Conservation (phyloP, 1,139 yeast species). For the Yamadazyma dushanensis region DNA sequence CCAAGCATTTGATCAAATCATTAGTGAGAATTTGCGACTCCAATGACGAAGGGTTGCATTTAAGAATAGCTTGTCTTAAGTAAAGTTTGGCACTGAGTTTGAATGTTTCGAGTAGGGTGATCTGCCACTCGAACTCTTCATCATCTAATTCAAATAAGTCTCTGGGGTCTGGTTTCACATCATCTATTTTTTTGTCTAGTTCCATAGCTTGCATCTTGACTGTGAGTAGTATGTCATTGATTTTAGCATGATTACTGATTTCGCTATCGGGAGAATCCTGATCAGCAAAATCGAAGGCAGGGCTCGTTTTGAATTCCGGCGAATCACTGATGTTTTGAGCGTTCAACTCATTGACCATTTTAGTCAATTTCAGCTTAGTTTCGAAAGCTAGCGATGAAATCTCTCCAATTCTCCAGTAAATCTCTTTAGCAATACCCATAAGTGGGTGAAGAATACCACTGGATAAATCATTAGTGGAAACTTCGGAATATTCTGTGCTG, state of each 20-base stretch:
- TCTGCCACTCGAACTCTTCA: conserved; percentile 62
- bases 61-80: conserved; percentile 61
- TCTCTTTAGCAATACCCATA: conserved; percentile 69
- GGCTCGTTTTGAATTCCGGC: conserved; percentile 8
- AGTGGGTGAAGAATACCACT: conserved; percentile 60
- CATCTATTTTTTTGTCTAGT: conserved; percentile 52
- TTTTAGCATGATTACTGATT: conserved; percentile 27
- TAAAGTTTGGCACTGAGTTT: conserved; percentile 71
- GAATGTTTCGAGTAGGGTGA: conserved; percentile 70
- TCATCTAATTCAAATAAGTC: conserved; percentile 50
- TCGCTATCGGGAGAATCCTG: conserved; percentile 20
- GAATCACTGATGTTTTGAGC: conserved; percentile 13
- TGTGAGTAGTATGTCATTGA: conserved; percentile 22
- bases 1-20: conserved; percentile 58
- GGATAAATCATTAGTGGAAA: conserved; percentile 43
- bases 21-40: conserved; percentile 62
- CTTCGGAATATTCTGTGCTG: conserved; percentile 53
- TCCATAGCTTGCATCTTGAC: conserved; percentile 39
- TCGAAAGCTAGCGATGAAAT: conserved; percentile 62
- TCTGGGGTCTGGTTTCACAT: conserved; percentile 52
- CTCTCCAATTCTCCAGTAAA: conserved; percentile 67
- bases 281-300: conserved; percentile 3
- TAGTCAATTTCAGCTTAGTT: conserved; percentile 32
- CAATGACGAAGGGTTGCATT: conserved; percentile 60
- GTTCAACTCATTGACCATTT: conserved; percentile 13